These are phyloP conservation scores for Batkoa obscura DNA, from an alignment of 371 early-diverging fungal species.

Conservation along the genomic window DNA sequence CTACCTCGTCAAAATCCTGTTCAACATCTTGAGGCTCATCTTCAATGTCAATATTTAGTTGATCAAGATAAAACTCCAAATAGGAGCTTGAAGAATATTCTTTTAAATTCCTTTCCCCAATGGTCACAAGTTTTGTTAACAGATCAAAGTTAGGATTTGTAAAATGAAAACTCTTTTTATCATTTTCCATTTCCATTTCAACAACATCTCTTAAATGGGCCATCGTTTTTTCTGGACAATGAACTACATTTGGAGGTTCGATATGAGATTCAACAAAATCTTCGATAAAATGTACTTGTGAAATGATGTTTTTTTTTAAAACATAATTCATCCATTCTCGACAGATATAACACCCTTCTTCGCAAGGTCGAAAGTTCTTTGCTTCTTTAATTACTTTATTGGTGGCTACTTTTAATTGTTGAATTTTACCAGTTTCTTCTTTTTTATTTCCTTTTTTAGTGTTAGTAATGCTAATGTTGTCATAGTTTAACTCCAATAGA, in stretches of 20 bases:
- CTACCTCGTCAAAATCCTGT: too few relatives aligned
- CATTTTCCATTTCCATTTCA: too few relatives aligned
- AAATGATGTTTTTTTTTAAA: slow-evolving; percentile 44
- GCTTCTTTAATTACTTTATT: slow-evolving; percentile 46
- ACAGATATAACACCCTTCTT: slow-evolving; percentile 54
- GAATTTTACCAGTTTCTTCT: neutral
- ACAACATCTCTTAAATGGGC: too few relatives aligned
- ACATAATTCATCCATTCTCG: slow-evolving; percentile 70
- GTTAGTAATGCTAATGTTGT: neutral
- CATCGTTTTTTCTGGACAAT: neutral
- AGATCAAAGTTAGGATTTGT: neutral
- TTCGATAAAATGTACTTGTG: slow-evolving; percentile 8
- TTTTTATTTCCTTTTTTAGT: slow-evolving; percentile 2
- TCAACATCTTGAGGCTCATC: too few relatives aligned
- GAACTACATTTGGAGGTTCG: neutral
- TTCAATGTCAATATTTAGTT: too few relatives aligned
- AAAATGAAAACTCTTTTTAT: neutral
- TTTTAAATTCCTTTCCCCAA: neutral
- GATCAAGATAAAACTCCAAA: too few relatives aligned
- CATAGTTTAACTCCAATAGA: neutral
- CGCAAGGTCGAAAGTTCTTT: slow-evolving; percentile 50
- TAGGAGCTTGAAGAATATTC: too few relatives aligned
- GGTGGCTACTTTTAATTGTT: slow-evolving; percentile 16
- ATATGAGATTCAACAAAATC: neutral
- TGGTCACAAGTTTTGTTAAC: neutral